phyloP scores from a whole-genome alignment of 139 green algal genomes.

The Spirogloea muscicola region DNA sequence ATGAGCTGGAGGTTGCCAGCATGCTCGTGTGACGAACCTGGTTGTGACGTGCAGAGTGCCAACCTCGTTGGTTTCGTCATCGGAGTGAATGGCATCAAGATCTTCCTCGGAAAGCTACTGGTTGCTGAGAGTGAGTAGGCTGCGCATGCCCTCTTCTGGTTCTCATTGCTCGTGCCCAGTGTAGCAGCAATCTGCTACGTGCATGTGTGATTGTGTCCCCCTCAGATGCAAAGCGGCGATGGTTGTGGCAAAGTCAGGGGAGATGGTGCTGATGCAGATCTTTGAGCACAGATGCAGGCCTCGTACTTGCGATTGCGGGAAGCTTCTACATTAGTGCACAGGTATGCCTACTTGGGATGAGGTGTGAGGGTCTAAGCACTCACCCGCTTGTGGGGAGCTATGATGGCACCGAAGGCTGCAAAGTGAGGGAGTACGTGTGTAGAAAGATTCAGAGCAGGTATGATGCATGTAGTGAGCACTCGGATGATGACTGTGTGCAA shows the following conservation, averaged over 20 bases:
- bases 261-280: no score
- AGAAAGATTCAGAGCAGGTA: neutral
- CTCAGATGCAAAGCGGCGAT: neutral
- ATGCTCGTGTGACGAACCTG: neutral
- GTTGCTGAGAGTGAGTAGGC: neutral
- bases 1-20: neutral
- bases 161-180: neutral
- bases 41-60: constrained; percentile 1
- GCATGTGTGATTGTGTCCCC: no score
- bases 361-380: neutral
- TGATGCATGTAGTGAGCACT: neutral
- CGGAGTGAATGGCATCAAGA: constrained; percentile 3
- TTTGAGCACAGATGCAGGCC: neutral
- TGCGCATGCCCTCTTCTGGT: no score
- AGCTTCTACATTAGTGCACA: constrained; percentile 20
- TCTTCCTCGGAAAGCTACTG: constrained; percentile 3
- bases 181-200: no score
- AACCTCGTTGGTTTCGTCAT: constrained; percentile 31
- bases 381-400: neutral
- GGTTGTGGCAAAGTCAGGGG: no score
- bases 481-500: neutral
- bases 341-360: constrained; percentile 7
- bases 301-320: constrained; percentile 4
- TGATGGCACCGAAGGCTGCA: neutral
- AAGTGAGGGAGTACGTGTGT: neutral